Conservation (phyloP, 352 stramenopile species). For the Globisporangium rhizosaccharum region DNA sequence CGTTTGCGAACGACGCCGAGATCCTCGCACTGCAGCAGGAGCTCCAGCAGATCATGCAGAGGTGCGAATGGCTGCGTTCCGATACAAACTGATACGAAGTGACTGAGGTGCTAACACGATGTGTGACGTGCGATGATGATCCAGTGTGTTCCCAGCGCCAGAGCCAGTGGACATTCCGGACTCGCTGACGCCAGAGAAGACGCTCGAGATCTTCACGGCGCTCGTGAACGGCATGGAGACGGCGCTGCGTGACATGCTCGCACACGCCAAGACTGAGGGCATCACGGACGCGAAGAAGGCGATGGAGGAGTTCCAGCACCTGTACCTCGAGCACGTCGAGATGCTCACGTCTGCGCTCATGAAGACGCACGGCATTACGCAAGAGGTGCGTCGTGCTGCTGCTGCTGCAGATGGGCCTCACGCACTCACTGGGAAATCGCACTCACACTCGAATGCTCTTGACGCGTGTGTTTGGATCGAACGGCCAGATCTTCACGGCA, state of each 20-base stretch:
- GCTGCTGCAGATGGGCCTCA: neutral
- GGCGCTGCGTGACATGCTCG: slow-evolving; percentile 75
- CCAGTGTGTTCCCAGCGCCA: slow-evolving; percentile 54
- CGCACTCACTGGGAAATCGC: neutral
- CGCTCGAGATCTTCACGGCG: slow-evolving; percentile 52
- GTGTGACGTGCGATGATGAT: neutral
- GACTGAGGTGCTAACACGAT: too few species aligned
- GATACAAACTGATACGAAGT: too few species aligned
- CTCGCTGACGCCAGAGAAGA: slow-evolving; percentile 63
- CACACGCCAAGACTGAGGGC: slow-evolving; percentile 56
- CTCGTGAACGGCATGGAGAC: slow-evolving; percentile 73
- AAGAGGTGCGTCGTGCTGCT: slow-evolving; percentile 28
- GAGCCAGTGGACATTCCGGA: slow-evolving; percentile 55
- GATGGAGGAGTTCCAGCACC: slow-evolving; percentile 73
- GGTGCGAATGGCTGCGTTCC: slow-evolving; percentile 18
- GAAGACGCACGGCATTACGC: slow-evolving; percentile 55
- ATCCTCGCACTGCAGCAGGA: slow-evolving; percentile 59
- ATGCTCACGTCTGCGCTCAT: slow-evolving; percentile 61
- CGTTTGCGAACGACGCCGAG: slow-evolving; percentile 52
- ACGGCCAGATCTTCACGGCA: slow-evolving; percentile 39
- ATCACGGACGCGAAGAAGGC: slow-evolving; percentile 64
- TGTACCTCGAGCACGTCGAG: slow-evolving; percentile 73
- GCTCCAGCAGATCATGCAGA: slow-evolving; percentile 64
- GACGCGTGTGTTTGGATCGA: neutral
- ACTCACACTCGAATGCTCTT: neutral